Conservation (phyloP, 2,329 filamentous ascomycete species). For the Ploettnerulaceae sp. region DNA sequence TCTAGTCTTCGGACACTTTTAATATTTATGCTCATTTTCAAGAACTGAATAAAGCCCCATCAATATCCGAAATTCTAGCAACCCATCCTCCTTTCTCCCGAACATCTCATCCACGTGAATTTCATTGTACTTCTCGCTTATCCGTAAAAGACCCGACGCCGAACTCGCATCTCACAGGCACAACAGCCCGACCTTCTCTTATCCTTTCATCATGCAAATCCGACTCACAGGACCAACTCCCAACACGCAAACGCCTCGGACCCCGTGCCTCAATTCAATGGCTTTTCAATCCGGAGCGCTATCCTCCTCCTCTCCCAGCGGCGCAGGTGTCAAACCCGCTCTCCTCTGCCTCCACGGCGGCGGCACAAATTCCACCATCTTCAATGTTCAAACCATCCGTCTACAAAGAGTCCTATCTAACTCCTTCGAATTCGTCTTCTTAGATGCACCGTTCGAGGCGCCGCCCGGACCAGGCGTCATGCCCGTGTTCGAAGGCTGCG, state of each 20-base stretch:
- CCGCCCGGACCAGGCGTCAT: slow-evolving; percentile 57
- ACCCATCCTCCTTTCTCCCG: too few species aligned
- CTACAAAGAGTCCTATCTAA: slow-evolving; percentile 28
- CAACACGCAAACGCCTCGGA: background rate
- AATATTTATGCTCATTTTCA: background rate
- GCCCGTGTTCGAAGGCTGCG: slow-evolving; percentile 40
- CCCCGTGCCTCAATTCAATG: slow-evolving; percentile 3
- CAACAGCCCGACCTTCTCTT: background rate
- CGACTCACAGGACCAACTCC: background rate
- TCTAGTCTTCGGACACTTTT: too few species aligned
- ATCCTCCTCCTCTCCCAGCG: slow-evolving; percentile 3
- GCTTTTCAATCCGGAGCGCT: slow-evolving; percentile 1
- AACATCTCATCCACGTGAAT: too few species aligned
- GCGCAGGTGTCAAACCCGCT: slow-evolving; percentile 5
- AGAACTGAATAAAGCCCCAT: background rate
- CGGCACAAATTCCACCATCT: slow-evolving; percentile 22
- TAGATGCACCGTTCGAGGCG: slow-evolving; percentile 63
- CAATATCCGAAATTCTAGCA: background rate
- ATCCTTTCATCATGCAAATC: background rate
- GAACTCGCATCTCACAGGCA: too few species aligned
- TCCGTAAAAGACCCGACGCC: too few species aligned
- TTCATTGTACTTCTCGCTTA: too few species aligned
- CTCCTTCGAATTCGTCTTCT: slow-evolving; percentile 67
- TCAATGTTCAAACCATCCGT: slow-evolving; percentile 25
- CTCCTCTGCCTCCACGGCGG: slow-evolving; percentile 23